These are phyloP conservation scores for Carnegiea gigantea DNA, from an alignment of 179 eudicot genomes.

Conservation along the genomic window DNA sequence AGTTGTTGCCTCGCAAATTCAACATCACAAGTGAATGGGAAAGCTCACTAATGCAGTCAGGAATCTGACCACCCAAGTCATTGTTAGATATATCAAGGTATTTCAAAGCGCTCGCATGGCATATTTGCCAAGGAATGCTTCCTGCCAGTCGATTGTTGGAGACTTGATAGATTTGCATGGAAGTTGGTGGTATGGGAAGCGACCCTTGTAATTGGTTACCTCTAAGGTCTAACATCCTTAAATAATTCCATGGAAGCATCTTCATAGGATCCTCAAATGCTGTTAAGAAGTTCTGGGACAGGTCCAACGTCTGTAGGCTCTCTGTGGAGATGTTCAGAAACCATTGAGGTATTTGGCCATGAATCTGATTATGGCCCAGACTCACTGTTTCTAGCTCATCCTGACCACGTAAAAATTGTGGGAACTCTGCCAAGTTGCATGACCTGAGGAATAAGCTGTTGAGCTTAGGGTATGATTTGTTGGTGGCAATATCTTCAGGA, in stretches of 20 bases:
- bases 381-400: background rate
- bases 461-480: constrained; percentile 9
- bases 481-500: background rate
- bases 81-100: constrained; percentile 28
- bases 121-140: constrained; percentile 18
- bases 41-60: constrained; percentile 18
- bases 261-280: constrained; percentile 17
- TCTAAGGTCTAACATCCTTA: background rate
- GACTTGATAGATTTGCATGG: constrained; percentile 5
- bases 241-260: constrained; percentile 21
- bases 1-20: constrained; percentile 20
- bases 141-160: constrained; percentile 22
- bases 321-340: constrained; percentile 15
- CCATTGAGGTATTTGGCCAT: constrained; percentile 31
- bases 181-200: constrained; percentile 19
- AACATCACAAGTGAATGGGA: background rate
- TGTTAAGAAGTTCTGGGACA: constrained; percentile 18
- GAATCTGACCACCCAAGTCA: constrained; percentile 27
- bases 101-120: constrained; percentile 10
- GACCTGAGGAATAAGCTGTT: background rate
- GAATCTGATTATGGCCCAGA: constrained; percentile 20
- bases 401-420: constrained; percentile 26
- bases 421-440: constrained; percentile 32
- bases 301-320: constrained; percentile 6
- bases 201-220: constrained; percentile 21